These are phyloP conservation scores for Phoenix dactylifera DNA, from an alignment of 176 grass and related monocot species.

Conservation along the genomic window DNA sequence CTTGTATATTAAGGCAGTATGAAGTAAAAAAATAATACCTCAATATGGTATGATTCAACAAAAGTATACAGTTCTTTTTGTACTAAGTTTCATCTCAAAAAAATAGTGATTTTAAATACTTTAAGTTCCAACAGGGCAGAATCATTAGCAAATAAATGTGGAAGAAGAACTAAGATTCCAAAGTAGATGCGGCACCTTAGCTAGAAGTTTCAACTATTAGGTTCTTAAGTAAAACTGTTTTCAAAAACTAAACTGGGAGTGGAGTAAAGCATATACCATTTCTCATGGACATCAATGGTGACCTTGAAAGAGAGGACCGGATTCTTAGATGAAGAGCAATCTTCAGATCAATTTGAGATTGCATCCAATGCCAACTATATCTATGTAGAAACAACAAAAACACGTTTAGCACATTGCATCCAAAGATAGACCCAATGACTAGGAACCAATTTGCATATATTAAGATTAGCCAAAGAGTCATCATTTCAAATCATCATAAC, in stretches of 20 bases:
- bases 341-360: constrained; percentile 4
- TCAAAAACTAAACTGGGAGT: background rate
- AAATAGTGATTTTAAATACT: background rate
- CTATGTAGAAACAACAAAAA: background rate
- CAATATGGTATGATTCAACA: too few species aligned
- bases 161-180: background rate
- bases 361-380: constrained; percentile 9
- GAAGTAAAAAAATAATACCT: too few species aligned
- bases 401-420: background rate
- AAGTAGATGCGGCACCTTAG: background rate
- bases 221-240: background rate
- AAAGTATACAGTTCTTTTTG: too few species aligned
- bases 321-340: background rate
- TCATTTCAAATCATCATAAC: too few species aligned
- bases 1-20: too few species aligned
- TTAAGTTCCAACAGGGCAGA: background rate
- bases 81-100: too few species aligned
- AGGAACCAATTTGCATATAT: background rate
- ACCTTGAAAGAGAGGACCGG: background rate
- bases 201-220: background rate
- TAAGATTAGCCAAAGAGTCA: background rate
- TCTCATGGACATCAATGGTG: background rate
- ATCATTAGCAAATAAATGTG: background rate
- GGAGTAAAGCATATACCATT: constrained; percentile 12
- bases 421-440: background rate